Evolutionary conservation across 2,329 filamentous ascomycete genomes (phyloP).

Genomic region (Ceratocystiopsis sp.): DNA sequence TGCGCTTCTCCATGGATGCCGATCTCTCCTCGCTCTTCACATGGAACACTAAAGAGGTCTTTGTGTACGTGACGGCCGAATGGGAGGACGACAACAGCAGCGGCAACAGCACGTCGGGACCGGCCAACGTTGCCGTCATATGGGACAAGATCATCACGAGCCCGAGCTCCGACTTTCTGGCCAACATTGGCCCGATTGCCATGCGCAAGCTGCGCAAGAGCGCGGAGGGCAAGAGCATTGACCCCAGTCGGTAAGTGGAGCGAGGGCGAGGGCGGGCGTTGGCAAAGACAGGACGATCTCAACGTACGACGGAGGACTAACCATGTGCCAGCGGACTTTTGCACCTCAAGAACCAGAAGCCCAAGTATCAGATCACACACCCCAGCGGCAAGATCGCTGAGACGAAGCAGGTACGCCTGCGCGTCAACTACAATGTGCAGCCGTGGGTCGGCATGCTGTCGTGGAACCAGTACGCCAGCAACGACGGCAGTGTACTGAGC

Average conservation of each 20-base stretch:
- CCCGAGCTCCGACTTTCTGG: constrained; percentile 44
- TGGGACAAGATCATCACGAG: constrained; percentile 91
- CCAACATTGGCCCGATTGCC: constrained; percentile 40
- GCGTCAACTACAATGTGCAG: constrained; percentile 90
- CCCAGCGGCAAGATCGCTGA: constrained; percentile 63
- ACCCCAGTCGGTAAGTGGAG: constrained; percentile 33
- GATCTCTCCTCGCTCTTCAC: constrained; percentile 88
- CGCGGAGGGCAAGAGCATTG: constrained; percentile 41
- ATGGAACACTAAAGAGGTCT: constrained; percentile 98
- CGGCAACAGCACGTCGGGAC: constrained; percentile 33
- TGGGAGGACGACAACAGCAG: constrained; percentile 30
- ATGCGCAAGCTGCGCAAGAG: constrained; percentile 46
- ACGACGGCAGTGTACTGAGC: constrained; percentile 18
- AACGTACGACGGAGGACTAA: background rate
- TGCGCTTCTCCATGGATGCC: constrained; percentile 83
- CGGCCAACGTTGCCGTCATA: constrained; percentile 45
- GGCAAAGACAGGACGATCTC: too few relatives aligned
- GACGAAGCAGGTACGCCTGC: constrained; percentile 55
- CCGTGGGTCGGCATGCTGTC: constrained; percentile 83
- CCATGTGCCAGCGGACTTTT: constrained; percentile 45
- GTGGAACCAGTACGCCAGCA: constrained; percentile 50
- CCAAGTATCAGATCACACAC: constrained; percentile 96
- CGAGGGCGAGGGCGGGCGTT: too few relatives aligned
- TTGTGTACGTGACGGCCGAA: constrained; percentile 83
- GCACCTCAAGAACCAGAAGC: constrained; percentile 64